Base-by-base conservation (phyloP, 345 rosid species). In the Bruguiera parviflora region DNA sequence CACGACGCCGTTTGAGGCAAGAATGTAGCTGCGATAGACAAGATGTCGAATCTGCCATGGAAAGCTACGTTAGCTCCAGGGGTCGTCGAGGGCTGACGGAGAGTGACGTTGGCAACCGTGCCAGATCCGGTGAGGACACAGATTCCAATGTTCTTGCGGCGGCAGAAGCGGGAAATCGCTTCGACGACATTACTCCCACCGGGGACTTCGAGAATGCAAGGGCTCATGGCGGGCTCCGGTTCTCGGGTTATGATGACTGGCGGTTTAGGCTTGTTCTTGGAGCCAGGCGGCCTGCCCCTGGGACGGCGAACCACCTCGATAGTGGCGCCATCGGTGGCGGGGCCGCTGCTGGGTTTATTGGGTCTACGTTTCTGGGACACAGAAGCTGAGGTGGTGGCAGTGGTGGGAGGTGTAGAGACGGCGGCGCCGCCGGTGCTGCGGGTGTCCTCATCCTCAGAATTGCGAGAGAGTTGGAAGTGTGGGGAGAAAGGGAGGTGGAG, bases 211-310 rank as follows among this genome's bases (percentile, higher is more conserved):
- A 94, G 88, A 76, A 94, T 88, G 79, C 88, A 91, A 33, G 98
- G 98, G 63, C 88, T 84, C 92, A 94, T 91, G 29, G 84, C 70
- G 0, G 90, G 92, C 49, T 90, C 92, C 0, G 87, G 79, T 20
- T 88, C 92, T 0, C 85, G 89, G 8, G 96, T 81, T 4, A 91
- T 78, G 29, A 84, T 53, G 8, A 91, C 84, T 0, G 94, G 92
- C 1, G 96, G 92, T 31, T 76, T 89, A 0, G 98, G 96, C 77
- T 85, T 90, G 80, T 92, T 92, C 55, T 89, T 92, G 35, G 98
- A 92, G 7, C 97, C 98, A 0, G 97, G 92, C 1, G 98, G 96
- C 11, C 98, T 78, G 59, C 98, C 98, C 55, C 98, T 75, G 1
- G 96, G 96, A 19, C 96, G 87, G 6, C 98, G 95, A 58, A 74